phyloP scores from a whole-genome alignment of 208 protist species.

The Wallacemonas rigidus region DNA sequence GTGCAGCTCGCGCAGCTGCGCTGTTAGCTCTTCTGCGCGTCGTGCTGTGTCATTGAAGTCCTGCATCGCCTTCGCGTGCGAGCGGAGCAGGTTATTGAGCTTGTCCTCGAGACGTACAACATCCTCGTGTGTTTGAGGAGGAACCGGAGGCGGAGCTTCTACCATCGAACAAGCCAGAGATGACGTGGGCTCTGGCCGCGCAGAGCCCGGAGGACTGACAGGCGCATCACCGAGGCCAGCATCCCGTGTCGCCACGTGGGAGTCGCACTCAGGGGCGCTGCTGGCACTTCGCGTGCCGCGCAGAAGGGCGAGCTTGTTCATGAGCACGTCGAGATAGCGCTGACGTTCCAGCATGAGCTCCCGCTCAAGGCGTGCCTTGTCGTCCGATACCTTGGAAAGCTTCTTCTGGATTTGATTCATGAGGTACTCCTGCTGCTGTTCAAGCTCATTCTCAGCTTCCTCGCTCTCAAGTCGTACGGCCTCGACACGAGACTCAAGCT shows the following conservation, averaged over 20 bases:
- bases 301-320: constrained; percentile 32
- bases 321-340: constrained; percentile 62
- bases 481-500: constrained; percentile 22
- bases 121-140: constrained; percentile 29
- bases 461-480: constrained; percentile 49
- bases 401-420: constrained; percentile 71
- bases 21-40: constrained; percentile 51
- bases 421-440: constrained; percentile 70
- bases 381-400: constrained; percentile 55
- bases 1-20: constrained; percentile 59
- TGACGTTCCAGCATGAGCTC: constrained; percentile 73
- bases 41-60: constrained; percentile 42
- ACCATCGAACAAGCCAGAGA: constrained; percentile 4
- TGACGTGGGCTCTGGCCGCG: background rate
- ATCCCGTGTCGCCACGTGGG: background rate
- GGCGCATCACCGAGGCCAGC: background rate
- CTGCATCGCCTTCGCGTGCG: constrained; percentile 63
- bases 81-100: constrained; percentile 59
- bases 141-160: constrained; percentile 1
- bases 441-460: constrained; percentile 62
- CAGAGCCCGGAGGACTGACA: background rate
- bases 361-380: constrained; percentile 68
- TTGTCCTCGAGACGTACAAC: constrained; percentile 58
- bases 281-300: constrained; percentile 20
- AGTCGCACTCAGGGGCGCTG: constrained; percentile 12